These are phyloP conservation scores for Epichloe elymi DNA, from an alignment of 2,329 filamentous ascomycete species.

Conservation along the genomic window DNA sequence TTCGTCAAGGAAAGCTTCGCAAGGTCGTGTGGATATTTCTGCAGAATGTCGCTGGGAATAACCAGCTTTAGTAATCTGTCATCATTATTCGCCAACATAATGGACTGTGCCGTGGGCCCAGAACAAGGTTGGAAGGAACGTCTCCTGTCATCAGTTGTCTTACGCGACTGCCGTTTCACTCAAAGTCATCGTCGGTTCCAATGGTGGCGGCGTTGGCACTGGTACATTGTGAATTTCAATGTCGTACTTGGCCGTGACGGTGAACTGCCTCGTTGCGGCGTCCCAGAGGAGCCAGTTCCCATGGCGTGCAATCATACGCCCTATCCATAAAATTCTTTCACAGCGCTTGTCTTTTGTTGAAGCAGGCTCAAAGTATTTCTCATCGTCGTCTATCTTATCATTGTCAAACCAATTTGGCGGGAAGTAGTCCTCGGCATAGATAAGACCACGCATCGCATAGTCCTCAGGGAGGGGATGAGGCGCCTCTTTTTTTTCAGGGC, in stretches of 20 bases:
- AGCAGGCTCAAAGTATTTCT: constrained; percentile 48
- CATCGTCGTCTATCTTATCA: constrained; percentile 51
- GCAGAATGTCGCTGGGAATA: too few species aligned
- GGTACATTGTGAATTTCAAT: background rate
- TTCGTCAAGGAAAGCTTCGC: too few species aligned
- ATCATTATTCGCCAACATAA: background rate
- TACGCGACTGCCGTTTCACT: background rate
- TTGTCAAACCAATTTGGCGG: constrained; percentile 44
- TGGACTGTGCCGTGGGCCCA: too few species aligned
- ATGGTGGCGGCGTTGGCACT: background rate
- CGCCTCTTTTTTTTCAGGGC: constrained; percentile 25
- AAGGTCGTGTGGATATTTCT: too few species aligned
- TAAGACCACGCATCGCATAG: constrained; percentile 49
- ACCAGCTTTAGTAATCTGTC: too few species aligned
- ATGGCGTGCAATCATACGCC: constrained; percentile 29
- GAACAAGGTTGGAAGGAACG: background rate
- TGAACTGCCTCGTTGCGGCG: constrained; percentile 22
- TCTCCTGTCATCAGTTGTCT: background rate
- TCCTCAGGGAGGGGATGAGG: constrained; percentile 54
- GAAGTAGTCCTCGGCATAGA: constrained; percentile 47
- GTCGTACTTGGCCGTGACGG: background rate
- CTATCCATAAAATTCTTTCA: constrained; percentile 47
- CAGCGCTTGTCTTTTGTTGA: constrained; percentile 45
- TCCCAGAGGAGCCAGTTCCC: constrained; percentile 33
- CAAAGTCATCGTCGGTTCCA: background rate